These are phyloP conservation scores for Centella asiatica DNA, from an alignment of 129 eudicot genomes.

Conservation along the genomic window DNA sequence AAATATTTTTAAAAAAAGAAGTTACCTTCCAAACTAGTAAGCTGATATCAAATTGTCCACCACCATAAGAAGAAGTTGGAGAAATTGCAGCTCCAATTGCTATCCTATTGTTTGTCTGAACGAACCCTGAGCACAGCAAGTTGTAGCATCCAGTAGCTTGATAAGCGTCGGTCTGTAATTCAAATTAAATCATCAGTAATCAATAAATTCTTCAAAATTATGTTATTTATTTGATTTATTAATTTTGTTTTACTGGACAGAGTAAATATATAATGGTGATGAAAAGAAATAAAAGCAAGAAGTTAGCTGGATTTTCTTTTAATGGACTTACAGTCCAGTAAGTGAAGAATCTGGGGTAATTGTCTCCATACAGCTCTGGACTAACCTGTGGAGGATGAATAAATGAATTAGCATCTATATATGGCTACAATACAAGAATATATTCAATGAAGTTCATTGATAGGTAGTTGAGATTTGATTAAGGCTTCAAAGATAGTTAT, in stretches of 20 bases:
- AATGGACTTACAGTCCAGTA: slow-evolving; percentile 79
- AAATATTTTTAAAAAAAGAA: no score
- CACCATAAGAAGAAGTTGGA: slow-evolving; percentile 59
- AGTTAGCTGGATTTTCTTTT: slow-evolving; percentile 1
- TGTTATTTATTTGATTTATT: no score
- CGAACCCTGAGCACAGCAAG: slow-evolving; percentile 95
- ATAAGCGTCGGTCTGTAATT: slow-evolving; percentile 78
- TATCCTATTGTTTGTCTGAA: slow-evolving; percentile 66
- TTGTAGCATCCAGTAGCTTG: slow-evolving; percentile 95
- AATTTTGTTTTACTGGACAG: no score
- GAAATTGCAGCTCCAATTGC: slow-evolving; percentile 95
- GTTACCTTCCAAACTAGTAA: slow-evolving; percentile 87
- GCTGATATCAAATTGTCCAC: slow-evolving; percentile 90
- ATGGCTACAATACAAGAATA: background rate
- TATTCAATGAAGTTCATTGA: slow-evolving; percentile 22
- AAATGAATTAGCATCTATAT: slow-evolving; percentile 14
- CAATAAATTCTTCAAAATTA: background rate
- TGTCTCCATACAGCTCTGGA: slow-evolving; percentile 95
- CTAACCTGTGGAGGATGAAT: slow-evolving; percentile 54
- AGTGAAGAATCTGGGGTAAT: slow-evolving; percentile 82
- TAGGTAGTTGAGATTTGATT: slow-evolving; percentile 41
- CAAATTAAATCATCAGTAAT: background rate
- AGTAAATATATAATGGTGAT: background rate
- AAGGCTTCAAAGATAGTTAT: slow-evolving; percentile 26
- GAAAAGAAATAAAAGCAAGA: background rate